Evolutionary conservation across 192 early-diverging fungal genomes (phyloP), one percentile per base, ranked within the genome.

Genomic region (Paraglomus occultum): DNA sequence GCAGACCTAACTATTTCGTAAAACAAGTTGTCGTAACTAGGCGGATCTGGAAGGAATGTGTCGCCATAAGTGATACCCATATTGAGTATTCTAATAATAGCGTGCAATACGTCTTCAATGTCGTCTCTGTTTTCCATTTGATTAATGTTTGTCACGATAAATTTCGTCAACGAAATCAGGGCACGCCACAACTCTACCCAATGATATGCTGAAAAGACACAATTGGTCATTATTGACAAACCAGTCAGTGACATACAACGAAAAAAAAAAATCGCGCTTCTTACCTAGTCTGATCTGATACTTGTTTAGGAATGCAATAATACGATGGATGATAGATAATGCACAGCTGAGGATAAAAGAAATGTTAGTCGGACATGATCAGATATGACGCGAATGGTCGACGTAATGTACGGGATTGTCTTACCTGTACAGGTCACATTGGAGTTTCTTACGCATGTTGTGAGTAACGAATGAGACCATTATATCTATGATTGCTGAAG

Each of bases 141-240:
- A 12, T 84, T 78, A 10, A 64, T 51, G 42, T 84, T 75, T 7
- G 76, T 58, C 6, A 73, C 67, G 14, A 78, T 74, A 39, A 84
- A 86, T 62, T 80, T 79, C 0, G 78, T 65, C 3, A 86, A 64
- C 0, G 79, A 73, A n/a, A 79, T 72, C 4, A 86, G 51, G 0
- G 79, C 73, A 39, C 79, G 78, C 84, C 84, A 86, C 64, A 86
- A 58, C 59, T 82, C 77, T 9, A 66, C 52, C 84, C 84, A 86
- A 49, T 86, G 82, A 64, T 86, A 86, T 18, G 73, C 81, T 85
- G 72, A 22, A 8, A 58, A 20, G 20, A 5, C 38, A 31, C 46
- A 39, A 18, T 44, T 6, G 11, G 10, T n/a, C 11, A 58, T 18
- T 58, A 31, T 18, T 18, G 14, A 23, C n/a, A 12, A 58, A 3